These are phyloP conservation scores for Phytophthora tubulina DNA, from an alignment of 352 stramenopile genomes.

Conservation along the genomic window DNA sequence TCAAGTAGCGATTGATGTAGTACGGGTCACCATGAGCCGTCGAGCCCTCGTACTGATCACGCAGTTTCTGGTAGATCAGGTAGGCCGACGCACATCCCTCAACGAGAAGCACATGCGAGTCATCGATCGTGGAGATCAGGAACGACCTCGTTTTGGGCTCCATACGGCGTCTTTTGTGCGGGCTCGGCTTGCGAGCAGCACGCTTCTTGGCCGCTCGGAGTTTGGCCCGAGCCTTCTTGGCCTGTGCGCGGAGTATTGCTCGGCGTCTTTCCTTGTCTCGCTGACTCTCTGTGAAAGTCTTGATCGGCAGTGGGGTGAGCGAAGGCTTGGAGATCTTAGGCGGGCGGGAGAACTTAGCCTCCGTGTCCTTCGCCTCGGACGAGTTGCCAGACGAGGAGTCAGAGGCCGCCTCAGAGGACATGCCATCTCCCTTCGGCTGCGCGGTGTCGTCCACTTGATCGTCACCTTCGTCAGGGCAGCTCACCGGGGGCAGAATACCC, in stretches of 20 bases:
- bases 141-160: too few species aligned
- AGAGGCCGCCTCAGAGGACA: background rate
- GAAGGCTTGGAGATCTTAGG: background rate
- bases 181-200: too few species aligned
- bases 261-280: conserved; percentile 3
- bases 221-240: background rate
- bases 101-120: too few species aligned
- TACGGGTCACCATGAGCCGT: background rate
- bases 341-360: too few species aligned
- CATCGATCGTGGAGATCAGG: too few species aligned
- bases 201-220: too few species aligned
- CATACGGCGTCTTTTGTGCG: too few species aligned
- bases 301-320: background rate
- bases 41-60: background rate
- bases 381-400: conserved; percentile 4
- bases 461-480: background rate
- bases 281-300: background rate
- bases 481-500: background rate
- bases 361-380: background rate
- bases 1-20: conserved; percentile 10
- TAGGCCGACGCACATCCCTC: too few species aligned
- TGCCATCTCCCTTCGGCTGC: background rate
- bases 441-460: background rate
- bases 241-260: conserved; percentile 2
- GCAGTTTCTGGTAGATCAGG: too few species aligned